A percentile compares a stretch with the other conserved stretches of the same genome.
phyloP scores from a whole-genome alignment of 768 basidiomycete genomes.

The Mycena chlorophos region DNA sequence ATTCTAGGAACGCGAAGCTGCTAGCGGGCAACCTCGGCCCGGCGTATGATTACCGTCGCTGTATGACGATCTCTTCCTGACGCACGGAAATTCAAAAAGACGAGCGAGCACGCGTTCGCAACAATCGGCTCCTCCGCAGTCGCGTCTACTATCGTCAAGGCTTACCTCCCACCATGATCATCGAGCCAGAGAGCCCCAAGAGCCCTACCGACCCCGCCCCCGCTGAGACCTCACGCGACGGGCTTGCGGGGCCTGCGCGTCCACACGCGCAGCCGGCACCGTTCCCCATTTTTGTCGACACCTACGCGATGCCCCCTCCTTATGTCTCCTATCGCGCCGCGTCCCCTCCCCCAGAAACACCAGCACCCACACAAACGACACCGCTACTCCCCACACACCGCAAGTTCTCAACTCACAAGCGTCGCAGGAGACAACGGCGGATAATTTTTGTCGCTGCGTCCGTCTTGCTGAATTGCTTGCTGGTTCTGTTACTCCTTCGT shows the following conservation, averaged over 20 bases:
- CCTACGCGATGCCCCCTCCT: constrained; percentile 10
- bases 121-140: no score
- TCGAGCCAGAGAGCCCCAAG: not conserved
- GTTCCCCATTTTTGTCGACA: not conserved
- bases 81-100: no score
- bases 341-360: constrained; percentile 2
- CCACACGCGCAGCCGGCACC: not conserved
- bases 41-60: no score
- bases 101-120: no score
- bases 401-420: not conserved
- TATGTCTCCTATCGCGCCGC: constrained; percentile 20
- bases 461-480: constrained; percentile 12
- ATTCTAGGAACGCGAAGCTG: no score
- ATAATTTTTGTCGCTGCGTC: constrained; percentile 7
- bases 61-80: no score
- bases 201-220: not conserved
- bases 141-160: not conserved
- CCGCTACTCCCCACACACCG: not conserved
- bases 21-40: no score
- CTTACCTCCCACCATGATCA: not conserved
- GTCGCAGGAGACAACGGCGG: not conserved
- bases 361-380: not conserved
- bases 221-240: no score
- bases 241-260: no score
- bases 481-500: constrained; percentile 7